phyloP scores from a whole-genome alignment of 2,329 filamentous ascomycete species.

The Mycosphaerelloides madeirae region DNA sequence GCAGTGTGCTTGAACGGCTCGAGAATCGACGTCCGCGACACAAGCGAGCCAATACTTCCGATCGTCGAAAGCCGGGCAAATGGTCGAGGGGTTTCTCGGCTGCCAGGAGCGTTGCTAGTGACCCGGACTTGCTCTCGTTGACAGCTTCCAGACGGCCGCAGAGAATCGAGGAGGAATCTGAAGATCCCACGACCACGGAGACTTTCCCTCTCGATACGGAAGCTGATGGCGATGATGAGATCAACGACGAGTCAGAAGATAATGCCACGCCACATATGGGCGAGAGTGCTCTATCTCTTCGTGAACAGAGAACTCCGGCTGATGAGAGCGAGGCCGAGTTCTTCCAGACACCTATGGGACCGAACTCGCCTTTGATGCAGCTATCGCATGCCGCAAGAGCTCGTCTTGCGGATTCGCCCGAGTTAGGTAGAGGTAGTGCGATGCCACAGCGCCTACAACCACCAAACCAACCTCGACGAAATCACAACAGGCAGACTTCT shows the following conservation, averaged over 20 bases:
- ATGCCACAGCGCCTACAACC: constrained; percentile 23
- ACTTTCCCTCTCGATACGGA: constrained; percentile 62
- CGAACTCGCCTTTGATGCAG: constrained; percentile 20
- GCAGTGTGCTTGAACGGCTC: constrained; percentile 53
- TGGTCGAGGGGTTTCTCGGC: constrained; percentile 46
- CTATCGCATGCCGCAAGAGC: constrained; percentile 23
- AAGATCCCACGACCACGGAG: constrained; percentile 36
- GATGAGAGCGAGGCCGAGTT: constrained; percentile 37
- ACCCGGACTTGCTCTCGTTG: constrained; percentile 45
- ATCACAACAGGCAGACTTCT: constrained; percentile 71
- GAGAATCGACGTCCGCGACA: constrained; percentile 52
- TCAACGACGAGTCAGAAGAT: constrained; percentile 63
- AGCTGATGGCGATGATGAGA: constrained; percentile 86
- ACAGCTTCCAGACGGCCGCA: constrained; percentile 36
- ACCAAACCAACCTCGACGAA: constrained; percentile 2
- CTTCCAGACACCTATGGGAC: constrained; percentile 39
- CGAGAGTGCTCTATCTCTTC: constrained; percentile 30
- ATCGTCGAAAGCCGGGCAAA: constrained; percentile 24
- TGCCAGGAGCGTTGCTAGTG: constrained; percentile 52
- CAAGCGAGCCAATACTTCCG: constrained; percentile 46
- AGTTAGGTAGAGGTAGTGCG: constrained; percentile 30
- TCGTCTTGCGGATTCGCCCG: constrained; percentile 24
- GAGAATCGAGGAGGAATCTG: constrained; percentile 41
- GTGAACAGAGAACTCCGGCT: constrained; percentile 23
- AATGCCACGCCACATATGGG: constrained; percentile 36